phyloP scores from a whole-genome alignment of 768 basidiomycete genomes.

The Leccinum ochraceum region DNA sequence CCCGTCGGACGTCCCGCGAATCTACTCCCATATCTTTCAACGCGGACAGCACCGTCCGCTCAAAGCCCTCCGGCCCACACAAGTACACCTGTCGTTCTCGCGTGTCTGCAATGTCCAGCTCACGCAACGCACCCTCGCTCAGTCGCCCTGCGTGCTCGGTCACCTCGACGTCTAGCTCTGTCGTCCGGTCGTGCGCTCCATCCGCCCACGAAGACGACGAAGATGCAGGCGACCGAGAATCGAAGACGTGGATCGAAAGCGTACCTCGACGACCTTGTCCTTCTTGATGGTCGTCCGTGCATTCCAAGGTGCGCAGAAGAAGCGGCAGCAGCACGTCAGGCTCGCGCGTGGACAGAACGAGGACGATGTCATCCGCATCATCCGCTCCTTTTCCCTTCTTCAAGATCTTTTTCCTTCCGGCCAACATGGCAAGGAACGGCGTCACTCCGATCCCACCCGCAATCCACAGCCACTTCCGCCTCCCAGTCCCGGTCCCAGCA shows the following conservation, averaged over 20 bases:
- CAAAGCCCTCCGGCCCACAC: constrained; percentile 53
- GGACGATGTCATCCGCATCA: constrained; percentile 38
- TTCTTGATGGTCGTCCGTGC: neutral
- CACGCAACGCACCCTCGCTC: constrained; percentile 5
- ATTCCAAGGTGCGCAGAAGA: constrained; percentile 10
- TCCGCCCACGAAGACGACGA: neutral
- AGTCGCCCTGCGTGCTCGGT: constrained; percentile 25
- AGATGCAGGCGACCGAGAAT: constrained; percentile 6
- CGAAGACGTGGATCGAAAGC: constrained; percentile 44
- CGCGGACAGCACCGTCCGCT: constrained; percentile 37
- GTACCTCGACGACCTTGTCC: neutral
- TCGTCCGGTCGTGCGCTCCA: constrained; percentile 13
- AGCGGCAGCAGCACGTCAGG: constrained; percentile 52
- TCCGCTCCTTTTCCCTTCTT: neutral
- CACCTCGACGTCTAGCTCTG: constrained; percentile 13
- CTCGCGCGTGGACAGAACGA: constrained; percentile 55
- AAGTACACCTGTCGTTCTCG: constrained; percentile 40
- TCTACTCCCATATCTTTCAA: constrained; percentile 40
- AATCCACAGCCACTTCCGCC: constrained; percentile 47
- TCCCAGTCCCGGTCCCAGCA: neutral
- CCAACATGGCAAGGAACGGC: constrained; percentile 62
- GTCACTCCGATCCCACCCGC: constrained; percentile 69
- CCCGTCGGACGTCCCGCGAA: constrained; percentile 34
- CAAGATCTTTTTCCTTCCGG: constrained; percentile 4
- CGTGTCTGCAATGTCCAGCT: constrained; percentile 13